A percentile compares a stretch with the other conserved stretches of the same genome.
These are phyloP conservation scores for Fusarium marasasianum DNA, from an alignment of 2,329 filamentous ascomycete species.

Conservation along the genomic window DNA sequence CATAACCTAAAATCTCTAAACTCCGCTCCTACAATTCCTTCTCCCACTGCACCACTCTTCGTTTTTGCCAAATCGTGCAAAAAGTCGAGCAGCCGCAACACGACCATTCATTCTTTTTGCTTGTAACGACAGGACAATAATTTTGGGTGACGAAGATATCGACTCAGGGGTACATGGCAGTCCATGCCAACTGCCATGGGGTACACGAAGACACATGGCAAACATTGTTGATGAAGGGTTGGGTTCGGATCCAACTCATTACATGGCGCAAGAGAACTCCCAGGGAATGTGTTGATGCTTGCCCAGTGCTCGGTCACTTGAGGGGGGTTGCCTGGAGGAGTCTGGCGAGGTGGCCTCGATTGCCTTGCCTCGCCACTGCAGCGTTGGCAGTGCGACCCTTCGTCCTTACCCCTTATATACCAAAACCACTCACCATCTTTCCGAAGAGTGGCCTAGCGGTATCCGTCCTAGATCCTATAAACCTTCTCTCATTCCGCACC, in stretches of 20 bases:
- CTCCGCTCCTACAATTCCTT: background rate
- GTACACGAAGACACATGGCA: background rate
- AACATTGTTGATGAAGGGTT: background rate
- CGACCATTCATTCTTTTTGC: background rate
- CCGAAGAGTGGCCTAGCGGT: slow-evolving; percentile 1
- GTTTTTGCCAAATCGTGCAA: background rate
- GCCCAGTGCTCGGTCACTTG: background rate
- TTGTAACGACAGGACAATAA: background rate
- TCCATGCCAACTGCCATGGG: background rate
- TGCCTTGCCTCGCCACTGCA: background rate
- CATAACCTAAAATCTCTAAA: background rate
- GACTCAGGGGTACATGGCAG: background rate
- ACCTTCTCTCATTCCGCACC: background rate
- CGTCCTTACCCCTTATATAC: background rate
- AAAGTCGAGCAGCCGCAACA: background rate
- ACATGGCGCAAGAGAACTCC: background rate
- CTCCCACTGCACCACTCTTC: background rate
- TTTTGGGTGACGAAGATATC: background rate
- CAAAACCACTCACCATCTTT: background rate
- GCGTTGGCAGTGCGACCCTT: background rate
- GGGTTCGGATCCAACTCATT: background rate
- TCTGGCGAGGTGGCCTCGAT: background rate
- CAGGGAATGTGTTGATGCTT: background rate
- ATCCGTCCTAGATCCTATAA: background rate
- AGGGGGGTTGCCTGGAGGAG: background rate